Conservation (phyloP, 345 rosid species). For the Anastatica hierochuntica region DNA sequence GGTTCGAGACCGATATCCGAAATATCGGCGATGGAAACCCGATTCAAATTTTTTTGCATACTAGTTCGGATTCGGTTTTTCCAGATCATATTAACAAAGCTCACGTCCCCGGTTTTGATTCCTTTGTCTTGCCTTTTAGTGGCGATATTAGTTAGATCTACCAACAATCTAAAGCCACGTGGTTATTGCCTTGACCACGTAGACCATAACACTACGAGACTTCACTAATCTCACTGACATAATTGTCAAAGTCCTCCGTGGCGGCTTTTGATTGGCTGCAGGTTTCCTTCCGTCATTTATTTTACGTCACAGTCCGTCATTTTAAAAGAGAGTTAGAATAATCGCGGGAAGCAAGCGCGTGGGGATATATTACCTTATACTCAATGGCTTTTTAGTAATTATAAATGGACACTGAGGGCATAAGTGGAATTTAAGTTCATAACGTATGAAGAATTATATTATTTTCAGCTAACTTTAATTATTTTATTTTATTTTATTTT, state of each 20-base stretch:
- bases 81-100: not conserved
- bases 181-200: constrained; percentile 14
- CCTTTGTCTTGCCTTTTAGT: not conserved
- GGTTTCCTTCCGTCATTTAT: not conserved
- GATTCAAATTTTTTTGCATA: too few relatives aligned
- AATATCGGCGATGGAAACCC: too few relatives aligned
- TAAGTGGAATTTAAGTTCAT: not conserved
- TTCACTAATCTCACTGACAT: not conserved
- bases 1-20: too few relatives aligned
- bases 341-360: constrained; percentile 14
- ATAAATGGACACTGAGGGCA: not conserved
- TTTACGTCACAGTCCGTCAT: constrained; percentile 21
- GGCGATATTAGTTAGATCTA: not conserved
- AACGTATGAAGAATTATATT: constrained; percentile 20
- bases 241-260: constrained; percentile 2
- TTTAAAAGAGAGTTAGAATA: not conserved
- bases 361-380: not conserved
- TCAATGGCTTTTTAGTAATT: constrained; percentile 1
- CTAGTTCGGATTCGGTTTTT: too few relatives aligned
- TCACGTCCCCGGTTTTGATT: constrained; percentile 8
- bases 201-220: not conserved
- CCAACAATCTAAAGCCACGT: constrained; percentile 19
- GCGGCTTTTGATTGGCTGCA: not conserved
- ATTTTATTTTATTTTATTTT: not conserved
- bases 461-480: constrained; percentile 9